Percentiles rank a stretch among this genome's conserved stretches.
Evolutionary conservation across 495 filamentous ascomycete genomes (phyloP).

Genomic region (Xylaria longipes): DNA sequence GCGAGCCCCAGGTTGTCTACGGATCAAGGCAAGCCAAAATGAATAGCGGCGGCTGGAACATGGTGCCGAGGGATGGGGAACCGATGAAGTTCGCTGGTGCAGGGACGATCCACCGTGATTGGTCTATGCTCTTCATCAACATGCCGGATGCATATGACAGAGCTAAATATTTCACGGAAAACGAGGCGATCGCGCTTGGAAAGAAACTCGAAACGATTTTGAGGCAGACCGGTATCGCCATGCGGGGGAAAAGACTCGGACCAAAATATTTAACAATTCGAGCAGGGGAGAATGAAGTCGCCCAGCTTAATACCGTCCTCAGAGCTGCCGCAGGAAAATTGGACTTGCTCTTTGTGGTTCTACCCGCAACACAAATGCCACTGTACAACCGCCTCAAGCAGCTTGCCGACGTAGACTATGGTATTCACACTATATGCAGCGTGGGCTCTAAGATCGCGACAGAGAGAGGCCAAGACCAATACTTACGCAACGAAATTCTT

Average conservation of each 20-base stretch:
- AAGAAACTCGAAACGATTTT: constrained; percentile 33
- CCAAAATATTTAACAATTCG: neutral
- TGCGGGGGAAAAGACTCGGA: neutral
- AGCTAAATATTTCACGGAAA: neutral
- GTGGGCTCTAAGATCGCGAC: constrained; percentile 59
- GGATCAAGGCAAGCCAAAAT: neutral
- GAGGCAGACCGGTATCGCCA: constrained; percentile 25
- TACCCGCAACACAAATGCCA: constrained; percentile 54
- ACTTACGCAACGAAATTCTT: constrained; percentile 67
- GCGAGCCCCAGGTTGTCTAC: constrained; percentile 49
- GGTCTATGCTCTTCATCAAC: neutral
- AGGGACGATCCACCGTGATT: neutral
- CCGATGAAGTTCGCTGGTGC: constrained; percentile 8
- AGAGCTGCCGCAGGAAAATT: constrained; percentile 6
- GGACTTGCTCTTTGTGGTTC: constrained; percentile 60
- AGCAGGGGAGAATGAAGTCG: constrained; percentile 16
- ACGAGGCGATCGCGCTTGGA: constrained; percentile 36
- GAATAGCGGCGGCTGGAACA: constrained; percentile 24
- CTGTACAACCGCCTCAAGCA: constrained; percentile 70
- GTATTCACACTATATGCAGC: constrained; percentile 66
- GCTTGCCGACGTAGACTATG: constrained; percentile 62
- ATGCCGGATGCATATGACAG: neutral
- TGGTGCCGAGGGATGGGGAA: neutral
- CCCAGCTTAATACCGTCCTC: constrained; percentile 31
- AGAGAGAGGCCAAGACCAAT: constrained; percentile 47